These are phyloP conservation scores for Aureobasidium sp. DNA, from an alignment of 2,329 filamentous ascomycete genomes.

Conservation along the genomic window DNA sequence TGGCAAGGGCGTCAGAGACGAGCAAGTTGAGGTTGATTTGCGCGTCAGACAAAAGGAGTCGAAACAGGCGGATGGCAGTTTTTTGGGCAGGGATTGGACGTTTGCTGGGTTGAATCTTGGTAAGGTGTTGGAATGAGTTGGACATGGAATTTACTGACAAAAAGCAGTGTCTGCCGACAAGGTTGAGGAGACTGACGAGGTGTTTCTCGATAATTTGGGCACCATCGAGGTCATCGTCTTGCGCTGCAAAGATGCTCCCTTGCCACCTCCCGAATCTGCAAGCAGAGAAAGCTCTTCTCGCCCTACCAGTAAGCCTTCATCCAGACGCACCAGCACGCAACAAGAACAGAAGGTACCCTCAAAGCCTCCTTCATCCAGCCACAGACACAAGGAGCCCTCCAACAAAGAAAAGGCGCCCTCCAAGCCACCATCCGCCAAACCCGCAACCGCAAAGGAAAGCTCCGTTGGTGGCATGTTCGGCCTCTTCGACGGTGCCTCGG, in stretches of 20 bases:
- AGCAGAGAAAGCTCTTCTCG: not conserved
- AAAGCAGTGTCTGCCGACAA: slow-evolving; percentile 32
- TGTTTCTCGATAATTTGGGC: slow-evolving; percentile 35
- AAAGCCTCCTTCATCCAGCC: not conserved
- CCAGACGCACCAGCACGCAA: not conserved
- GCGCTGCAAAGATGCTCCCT: slow-evolving; percentile 32
- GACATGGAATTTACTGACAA: slow-evolving; percentile 15
- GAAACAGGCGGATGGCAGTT: slow-evolving; percentile 37
- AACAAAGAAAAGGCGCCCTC: slow-evolving; percentile 16
- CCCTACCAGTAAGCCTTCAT: slow-evolving; percentile 1
- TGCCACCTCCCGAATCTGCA: slow-evolving; percentile 7
- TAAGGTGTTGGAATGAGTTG: slow-evolving; percentile 21
- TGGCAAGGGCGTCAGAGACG: slow-evolving; percentile 21
- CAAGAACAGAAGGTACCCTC: not conserved
- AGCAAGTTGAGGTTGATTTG: slow-evolving; percentile 41
- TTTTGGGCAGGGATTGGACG: slow-evolving; percentile 47
- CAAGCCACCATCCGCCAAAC: slow-evolving; percentile 4
- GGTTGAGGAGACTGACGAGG: slow-evolving; percentile 26
- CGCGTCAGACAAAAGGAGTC: slow-evolving; percentile 49
- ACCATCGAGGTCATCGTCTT: slow-evolving; percentile 44
- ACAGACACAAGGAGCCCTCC: not conserved
- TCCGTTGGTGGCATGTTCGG: slow-evolving; percentile 24
- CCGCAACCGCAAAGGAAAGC: not conserved
- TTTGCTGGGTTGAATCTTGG: slow-evolving; percentile 46
- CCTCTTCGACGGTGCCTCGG: slow-evolving; percentile 30